phyloP scores from a whole-genome alignment of 345 rosid species.

The Toxicodendron radicans region DNA sequence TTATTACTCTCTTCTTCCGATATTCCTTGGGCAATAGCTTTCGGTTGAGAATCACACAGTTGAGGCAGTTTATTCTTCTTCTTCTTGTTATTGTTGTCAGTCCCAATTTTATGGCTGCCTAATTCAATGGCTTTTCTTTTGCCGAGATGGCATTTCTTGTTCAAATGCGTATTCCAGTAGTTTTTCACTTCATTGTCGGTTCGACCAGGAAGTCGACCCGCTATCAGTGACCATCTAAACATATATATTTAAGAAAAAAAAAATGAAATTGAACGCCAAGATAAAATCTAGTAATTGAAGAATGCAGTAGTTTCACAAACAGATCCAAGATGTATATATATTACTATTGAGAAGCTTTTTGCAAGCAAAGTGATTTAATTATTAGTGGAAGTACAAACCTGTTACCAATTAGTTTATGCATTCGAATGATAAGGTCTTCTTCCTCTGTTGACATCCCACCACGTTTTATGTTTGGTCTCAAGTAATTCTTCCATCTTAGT shows the following conservation, averaged over 20 bases:
- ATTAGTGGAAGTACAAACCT: slow-evolving; percentile 29
- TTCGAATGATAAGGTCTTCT: slow-evolving; percentile 80
- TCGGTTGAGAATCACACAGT: slow-evolving; percentile 7
- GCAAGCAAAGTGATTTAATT: no score
- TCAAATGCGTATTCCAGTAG: slow-evolving; percentile 93
- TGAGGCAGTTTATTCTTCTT: slow-evolving; percentile 12
- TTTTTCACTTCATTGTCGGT: slow-evolving; percentile 90
- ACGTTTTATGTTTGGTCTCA: slow-evolving; percentile 77
- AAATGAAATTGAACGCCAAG: not conserved
- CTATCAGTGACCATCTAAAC: slow-evolving; percentile 90
- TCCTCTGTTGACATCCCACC: slow-evolving; percentile 79
- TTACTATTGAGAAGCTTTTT: no score
- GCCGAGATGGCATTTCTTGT: slow-evolving; percentile 43
- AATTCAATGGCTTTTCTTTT: slow-evolving; percentile 33
- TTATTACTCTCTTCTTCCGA: slow-evolving; percentile 17
- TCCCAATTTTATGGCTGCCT: slow-evolving; percentile 6
- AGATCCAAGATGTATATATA: no score
- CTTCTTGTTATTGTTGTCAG: slow-evolving; percentile 17
- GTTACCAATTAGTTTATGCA: slow-evolving; percentile 91
- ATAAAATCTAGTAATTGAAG: no score
- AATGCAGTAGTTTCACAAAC: no score
- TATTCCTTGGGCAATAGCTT: not conserved
- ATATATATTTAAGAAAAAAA: not conserved
- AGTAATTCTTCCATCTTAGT: slow-evolving; percentile 81
- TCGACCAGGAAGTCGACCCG: slow-evolving; percentile 86